phyloP scores from a whole-genome alignment of 805 yeast genomes.

The Saccharomycopsis olivae region DNA sequence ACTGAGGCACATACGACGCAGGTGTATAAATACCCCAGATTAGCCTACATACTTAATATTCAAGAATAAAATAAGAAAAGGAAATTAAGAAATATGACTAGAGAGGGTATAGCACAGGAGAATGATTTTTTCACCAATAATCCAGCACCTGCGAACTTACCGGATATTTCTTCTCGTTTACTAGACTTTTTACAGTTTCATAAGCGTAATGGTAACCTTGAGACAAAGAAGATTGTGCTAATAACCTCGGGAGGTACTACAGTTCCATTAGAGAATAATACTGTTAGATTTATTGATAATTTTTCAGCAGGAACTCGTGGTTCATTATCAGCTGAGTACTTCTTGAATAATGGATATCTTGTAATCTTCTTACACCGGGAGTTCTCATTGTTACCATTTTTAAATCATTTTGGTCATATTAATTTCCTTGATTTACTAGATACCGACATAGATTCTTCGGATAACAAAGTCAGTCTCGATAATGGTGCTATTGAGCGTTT shows the following conservation, averaged over 20 bases:
- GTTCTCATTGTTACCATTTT: slow-evolving; percentile 82
- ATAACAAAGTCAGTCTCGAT: not conserved
- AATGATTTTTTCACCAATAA: slow-evolving; percentile 12
- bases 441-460: not conserved
- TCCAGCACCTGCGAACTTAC: slow-evolving; percentile 37
- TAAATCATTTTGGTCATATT: slow-evolving; percentile 81
- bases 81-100: no score
- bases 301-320: slow-evolving; percentile 98
- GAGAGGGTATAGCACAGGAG: no score
- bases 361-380: slow-evolving; percentile 90
- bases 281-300: slow-evolving; percentile 93
- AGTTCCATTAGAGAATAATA: slow-evolving; percentile 92
- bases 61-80: no score
- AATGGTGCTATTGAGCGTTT: not conserved
- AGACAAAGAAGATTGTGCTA: slow-evolving; percentile 43
- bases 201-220: slow-evolving; percentile 31
- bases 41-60: no score
- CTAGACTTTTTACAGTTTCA: slow-evolving; percentile 39
- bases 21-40: no score
- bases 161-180: slow-evolving; percentile 47
- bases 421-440: slow-evolving; percentile 65
- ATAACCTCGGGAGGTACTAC: slow-evolving; percentile 98
- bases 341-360: slow-evolving; percentile 76
- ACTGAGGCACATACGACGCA: no score
- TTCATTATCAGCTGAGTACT: slow-evolving; percentile 89